Percentiles rank a stretch among this genome's conserved stretches.
Conservation (phyloP, 495 filamentous ascomycete genomes). For the Neurospora sp. region DNA sequence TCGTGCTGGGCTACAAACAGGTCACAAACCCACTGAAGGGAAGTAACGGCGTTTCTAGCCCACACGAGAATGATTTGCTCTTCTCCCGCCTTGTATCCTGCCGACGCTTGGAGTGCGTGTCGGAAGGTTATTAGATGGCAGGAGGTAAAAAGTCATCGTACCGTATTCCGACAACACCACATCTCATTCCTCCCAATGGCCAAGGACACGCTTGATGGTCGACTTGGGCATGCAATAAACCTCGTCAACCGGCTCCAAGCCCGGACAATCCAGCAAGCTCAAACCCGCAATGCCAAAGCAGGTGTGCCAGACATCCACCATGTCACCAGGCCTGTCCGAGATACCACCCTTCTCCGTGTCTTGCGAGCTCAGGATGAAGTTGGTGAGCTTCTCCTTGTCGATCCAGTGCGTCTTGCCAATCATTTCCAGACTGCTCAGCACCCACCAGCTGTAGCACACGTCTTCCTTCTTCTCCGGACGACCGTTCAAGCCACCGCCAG, state of each 20-base stretch:
- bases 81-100: constrained; percentile 71
- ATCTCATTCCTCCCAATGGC: constrained; percentile 11
- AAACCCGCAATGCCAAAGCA: constrained; percentile 80
- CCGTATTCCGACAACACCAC: not conserved
- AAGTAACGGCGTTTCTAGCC: not conserved
- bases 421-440: constrained; percentile 78
- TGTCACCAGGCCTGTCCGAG: constrained; percentile 81
- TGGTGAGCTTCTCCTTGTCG: constrained; percentile 61
- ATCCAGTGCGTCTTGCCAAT: constrained; percentile 87
- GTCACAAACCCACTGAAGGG: not conserved
- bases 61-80: constrained; percentile 24
- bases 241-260: constrained; percentile 72
- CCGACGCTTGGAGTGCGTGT: constrained; percentile 33
- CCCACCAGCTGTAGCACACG: constrained; percentile 99
- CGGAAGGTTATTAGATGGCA: constrained; percentile 67
- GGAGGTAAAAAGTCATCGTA: constrained; percentile 32
- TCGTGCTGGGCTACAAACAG: not conserved
- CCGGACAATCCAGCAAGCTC: constrained; percentile 68
- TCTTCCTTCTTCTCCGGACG: constrained; percentile 93
- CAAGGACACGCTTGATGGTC: constrained; percentile 45
- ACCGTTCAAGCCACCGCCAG: constrained; percentile 83
- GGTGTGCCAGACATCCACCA: constrained; percentile 98
- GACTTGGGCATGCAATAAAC: constrained; percentile 78
- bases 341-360: constrained; percentile 78
- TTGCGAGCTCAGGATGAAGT: constrained; percentile 80